phyloP scores from a whole-genome alignment of 2,329 filamentous ascomycete genomes.

The Aspergillus alliaceus region DNA sequence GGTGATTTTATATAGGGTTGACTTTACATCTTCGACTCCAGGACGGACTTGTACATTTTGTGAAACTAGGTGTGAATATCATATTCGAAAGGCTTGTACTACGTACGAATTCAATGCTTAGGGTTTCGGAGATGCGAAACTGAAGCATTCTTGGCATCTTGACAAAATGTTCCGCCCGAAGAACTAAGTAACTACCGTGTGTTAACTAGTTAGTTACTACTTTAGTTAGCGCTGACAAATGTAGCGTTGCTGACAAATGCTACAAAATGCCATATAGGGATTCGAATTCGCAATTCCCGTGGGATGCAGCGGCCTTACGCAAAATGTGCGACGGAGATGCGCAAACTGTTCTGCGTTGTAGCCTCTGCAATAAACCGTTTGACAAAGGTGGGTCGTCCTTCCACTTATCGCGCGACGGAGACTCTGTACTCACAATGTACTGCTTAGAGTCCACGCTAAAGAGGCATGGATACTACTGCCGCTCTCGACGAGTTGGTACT shows the following conservation, averaged over 20 bases:
- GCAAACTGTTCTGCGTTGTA: neutral
- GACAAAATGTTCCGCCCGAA: neutral
- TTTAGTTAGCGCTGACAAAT: too few species aligned
- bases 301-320: neutral
- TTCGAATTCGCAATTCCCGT: too few species aligned
- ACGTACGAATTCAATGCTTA: too few species aligned
- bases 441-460: constrained; percentile 42
- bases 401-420: neutral
- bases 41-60: neutral
- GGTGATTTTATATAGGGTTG: neutral
- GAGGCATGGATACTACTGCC: constrained; percentile 49
- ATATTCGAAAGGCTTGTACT: too few species aligned
- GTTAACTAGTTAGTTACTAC: too few species aligned
- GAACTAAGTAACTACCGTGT: neutral
- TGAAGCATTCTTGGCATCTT: too few species aligned
- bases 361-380: neutral
- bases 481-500: constrained; percentile 33
- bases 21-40: neutral
- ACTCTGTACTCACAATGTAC: neutral
- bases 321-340: neutral
- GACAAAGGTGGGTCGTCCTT: neutral
- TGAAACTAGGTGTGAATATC: neutral
- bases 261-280: neutral
- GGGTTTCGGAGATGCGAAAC: too few species aligned
- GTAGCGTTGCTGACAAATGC: neutral